These are phyloP conservation scores for Zelonia costaricensis DNA, from an alignment of 208 protist species.

Conservation along the genomic window DNA sequence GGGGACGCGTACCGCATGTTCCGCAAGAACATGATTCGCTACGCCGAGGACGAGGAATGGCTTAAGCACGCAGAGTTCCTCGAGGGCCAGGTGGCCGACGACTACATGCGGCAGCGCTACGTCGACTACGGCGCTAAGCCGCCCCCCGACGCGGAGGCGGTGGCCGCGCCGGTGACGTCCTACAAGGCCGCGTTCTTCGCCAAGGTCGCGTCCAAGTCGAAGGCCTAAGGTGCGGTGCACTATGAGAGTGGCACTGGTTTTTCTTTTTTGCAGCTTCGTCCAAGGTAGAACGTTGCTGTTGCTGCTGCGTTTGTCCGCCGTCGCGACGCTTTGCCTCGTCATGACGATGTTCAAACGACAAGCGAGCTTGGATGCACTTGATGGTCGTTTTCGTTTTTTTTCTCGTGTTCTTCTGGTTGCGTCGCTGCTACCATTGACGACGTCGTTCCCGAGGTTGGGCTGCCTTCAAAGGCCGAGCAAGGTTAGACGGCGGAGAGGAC, in stretches of 20 bases:
- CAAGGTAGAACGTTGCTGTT: too few relatives aligned
- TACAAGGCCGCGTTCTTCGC: conserved; percentile 15
- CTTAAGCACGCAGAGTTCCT: conserved; percentile 43
- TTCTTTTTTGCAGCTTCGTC: neutral
- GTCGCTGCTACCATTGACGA: too few relatives aligned
- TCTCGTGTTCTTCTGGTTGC: too few relatives aligned
- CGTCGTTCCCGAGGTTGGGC: too few relatives aligned
- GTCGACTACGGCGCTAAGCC: conserved; percentile 15
- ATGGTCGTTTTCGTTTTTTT: too few relatives aligned
- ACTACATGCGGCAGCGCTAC: conserved; percentile 31
- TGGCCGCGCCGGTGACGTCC: conserved; percentile 6
- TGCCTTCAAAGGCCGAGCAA: too few relatives aligned
- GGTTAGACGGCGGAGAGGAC: too few relatives aligned
- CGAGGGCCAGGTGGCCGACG: conserved; percentile 18
- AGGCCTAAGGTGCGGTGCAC: neutral
- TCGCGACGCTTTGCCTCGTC: too few relatives aligned
- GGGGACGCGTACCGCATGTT: conserved; percentile 54
- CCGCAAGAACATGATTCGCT: conserved; percentile 29
- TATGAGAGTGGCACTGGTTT: neutral
- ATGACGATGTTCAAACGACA: too few relatives aligned
- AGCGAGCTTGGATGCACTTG: too few relatives aligned
- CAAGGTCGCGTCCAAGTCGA: neutral
- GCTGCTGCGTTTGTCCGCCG: too few relatives aligned
- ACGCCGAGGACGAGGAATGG: conserved; percentile 37
- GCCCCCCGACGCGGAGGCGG: neutral